Conservation (phyloP, 2,329 filamentous ascomycete species). For the Fragosphaeria purpurea region DNA sequence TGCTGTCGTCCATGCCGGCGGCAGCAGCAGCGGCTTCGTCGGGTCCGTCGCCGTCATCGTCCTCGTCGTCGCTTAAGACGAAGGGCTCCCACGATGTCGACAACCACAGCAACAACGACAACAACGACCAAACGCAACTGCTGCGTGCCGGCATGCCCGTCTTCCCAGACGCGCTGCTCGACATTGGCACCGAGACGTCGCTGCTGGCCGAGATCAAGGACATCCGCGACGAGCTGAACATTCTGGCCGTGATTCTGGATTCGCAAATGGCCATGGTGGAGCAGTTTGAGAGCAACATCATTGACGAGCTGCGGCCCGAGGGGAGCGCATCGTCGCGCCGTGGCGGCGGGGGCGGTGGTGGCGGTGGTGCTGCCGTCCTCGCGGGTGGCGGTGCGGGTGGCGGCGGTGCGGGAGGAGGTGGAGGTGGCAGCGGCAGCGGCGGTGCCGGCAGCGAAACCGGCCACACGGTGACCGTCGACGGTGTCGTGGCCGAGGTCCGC, state of each 20-base stretch:
- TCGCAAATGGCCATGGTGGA: conserved; percentile 10
- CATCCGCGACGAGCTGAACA: conserved; percentile 57
- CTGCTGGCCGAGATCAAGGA: conserved; percentile 56
- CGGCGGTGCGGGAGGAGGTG: conserved; percentile 1
- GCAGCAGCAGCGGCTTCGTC: too few relatives aligned
- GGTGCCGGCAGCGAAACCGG: neutral
- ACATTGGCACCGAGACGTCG: conserved; percentile 51
- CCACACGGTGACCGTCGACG: conserved; percentile 1
- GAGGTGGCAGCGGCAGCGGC: neutral
- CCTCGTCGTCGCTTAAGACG: neutral
- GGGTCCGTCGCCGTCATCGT: neutral
- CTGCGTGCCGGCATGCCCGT: conserved; percentile 12
- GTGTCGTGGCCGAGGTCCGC: conserved; percentile 30
- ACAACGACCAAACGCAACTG: neutral
- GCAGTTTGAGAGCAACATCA: conserved; percentile 35
- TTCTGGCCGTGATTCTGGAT: conserved; percentile 36
- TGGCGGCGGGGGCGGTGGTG: neutral
- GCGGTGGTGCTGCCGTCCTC: neutral
- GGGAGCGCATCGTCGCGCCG: neutral
- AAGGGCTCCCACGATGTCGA: neutral
- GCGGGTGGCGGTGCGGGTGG: neutral
- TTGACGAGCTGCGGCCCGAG: conserved; percentile 17
- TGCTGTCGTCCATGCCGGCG: conserved; percentile 1
- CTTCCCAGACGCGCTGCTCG: conserved; percentile 45
- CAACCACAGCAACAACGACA: neutral